Conservation (phyloP, 2,329 filamentous ascomycete species). For the Thelonectria olida region DNA sequence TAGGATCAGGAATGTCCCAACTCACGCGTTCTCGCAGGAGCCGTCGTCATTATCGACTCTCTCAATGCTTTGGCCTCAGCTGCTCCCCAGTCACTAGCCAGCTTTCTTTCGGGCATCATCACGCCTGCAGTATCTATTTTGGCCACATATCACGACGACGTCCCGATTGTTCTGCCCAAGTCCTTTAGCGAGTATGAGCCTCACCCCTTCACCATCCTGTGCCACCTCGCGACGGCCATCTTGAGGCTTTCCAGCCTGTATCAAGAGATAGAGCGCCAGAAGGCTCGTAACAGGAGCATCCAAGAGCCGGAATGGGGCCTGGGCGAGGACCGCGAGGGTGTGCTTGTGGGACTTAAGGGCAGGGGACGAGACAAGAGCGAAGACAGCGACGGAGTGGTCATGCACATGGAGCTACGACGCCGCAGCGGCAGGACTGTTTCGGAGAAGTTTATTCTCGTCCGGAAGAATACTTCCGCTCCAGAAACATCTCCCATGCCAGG, state of each 20-base stretch:
- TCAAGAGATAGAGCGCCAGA: conserved; percentile 78
- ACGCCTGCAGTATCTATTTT: conserved; percentile 76
- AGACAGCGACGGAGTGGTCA: conserved; percentile 64
- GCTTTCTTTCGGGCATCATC: conserved; percentile 76
- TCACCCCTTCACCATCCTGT: conserved; percentile 74
- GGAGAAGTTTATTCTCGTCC: conserved; percentile 69
- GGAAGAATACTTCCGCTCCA: conserved; percentile 28
- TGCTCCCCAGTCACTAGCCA: conserved; percentile 66
- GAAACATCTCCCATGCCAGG: conserved; percentile 37
- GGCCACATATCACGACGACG: conserved; percentile 83
- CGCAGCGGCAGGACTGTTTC: conserved; percentile 81
- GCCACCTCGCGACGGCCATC: conserved; percentile 89
- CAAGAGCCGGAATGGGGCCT: conserved; percentile 83
- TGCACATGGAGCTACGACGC: conserved; percentile 87
- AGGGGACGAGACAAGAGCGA: conserved; percentile 55
- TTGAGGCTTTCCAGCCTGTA: conserved; percentile 77
- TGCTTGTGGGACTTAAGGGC: conserved; percentile 72
- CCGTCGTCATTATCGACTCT: conserved; percentile 81
- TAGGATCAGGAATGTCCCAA: neutral
- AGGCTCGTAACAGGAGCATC: conserved; percentile 79
- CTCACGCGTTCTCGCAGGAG: conserved; percentile 58
- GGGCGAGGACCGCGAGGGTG: conserved; percentile 78
- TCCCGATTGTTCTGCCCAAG: conserved; percentile 64
- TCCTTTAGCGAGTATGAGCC: conserved; percentile 68
- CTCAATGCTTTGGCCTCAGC: conserved; percentile 72